A percentile compares a stretch with the other conserved stretches of the same genome.
phyloP scores from a whole-genome alignment of 164 flowering plant species.

The Tetracentron sinense region DNA sequence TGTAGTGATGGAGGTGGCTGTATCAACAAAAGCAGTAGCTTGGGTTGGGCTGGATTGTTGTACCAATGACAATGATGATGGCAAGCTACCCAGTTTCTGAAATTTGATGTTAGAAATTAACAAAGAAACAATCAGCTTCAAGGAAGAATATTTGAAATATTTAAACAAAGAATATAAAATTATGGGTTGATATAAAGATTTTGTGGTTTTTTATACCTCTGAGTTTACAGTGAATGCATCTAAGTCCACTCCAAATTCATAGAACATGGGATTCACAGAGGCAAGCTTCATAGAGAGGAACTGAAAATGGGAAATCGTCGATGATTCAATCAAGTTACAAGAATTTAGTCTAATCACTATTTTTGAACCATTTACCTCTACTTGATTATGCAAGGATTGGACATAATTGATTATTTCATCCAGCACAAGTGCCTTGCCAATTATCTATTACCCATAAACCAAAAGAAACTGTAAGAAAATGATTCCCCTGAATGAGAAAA shows the following conservation, averaged over 20 bases:
- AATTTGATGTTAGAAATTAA: constrained; percentile 19
- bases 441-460: constrained; percentile 44
- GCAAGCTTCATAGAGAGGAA: constrained; percentile 95
- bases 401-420: constrained; percentile 90
- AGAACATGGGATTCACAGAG: constrained; percentile 57
- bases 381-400: constrained; percentile 83
- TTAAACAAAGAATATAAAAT: not conserved
- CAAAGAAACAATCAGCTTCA: constrained; percentile 13
- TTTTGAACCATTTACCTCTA: constrained; percentile 52
- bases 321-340: not conserved
- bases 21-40: constrained; percentile 25
- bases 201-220: constrained; percentile 17
- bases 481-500: constrained; percentile 1
- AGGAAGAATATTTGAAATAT: not conserved
- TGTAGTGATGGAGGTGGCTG: constrained; percentile 21
- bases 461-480: constrained; percentile 29
- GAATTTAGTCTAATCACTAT: no score
- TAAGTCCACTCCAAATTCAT: constrained; percentile 58
- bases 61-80: constrained; percentile 30
- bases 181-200: not conserved
- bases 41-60: constrained; percentile 36
- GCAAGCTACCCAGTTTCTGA: constrained; percentile 36
- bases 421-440: constrained; percentile 86
- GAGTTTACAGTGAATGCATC: constrained; percentile 40
- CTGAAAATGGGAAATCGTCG: constrained; percentile 27